These are phyloP conservation scores for Arctium minus DNA, from an alignment of 129 eudicot species.

Conservation along the genomic window DNA sequence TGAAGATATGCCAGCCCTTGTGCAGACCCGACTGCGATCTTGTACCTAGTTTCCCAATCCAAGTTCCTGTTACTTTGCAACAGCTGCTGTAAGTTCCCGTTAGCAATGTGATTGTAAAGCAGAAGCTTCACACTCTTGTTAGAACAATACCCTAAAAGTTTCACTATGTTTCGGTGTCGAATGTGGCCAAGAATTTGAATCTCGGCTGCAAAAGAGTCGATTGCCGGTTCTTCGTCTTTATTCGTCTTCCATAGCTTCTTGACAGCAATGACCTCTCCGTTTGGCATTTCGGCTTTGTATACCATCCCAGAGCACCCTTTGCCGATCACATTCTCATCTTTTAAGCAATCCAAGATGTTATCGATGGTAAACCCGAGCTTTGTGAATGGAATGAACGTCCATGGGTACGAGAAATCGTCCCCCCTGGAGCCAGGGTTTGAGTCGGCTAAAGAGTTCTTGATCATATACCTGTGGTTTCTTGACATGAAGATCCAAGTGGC, in stretches of 20 bases:
- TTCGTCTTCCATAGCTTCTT: slow-evolving; percentile 93
- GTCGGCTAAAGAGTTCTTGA: slow-evolving; percentile 43
- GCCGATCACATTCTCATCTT: slow-evolving; percentile 82
- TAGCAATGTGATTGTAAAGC: slow-evolving; percentile 71
- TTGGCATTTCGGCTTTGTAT: slow-evolving; percentile 88
- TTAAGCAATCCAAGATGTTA: slow-evolving; percentile 82
- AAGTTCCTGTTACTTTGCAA: slow-evolving; percentile 66
- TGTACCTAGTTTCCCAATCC: slow-evolving; percentile 94
- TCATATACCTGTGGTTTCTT: slow-evolving; percentile 48
- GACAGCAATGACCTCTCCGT: slow-evolving; percentile 83
- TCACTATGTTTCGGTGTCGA: slow-evolving; percentile 83
- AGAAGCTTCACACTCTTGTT: slow-evolving; percentile 88
- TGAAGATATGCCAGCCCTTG: slow-evolving; percentile 93
- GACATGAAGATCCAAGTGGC: slow-evolving; percentile 58
- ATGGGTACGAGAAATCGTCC: slow-evolving; percentile 92
- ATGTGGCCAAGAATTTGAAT: slow-evolving; percentile 89
- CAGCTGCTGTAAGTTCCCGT: slow-evolving; percentile 86
- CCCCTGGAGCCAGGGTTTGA: slow-evolving; percentile 27
- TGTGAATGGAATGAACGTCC: slow-evolving; percentile 95
- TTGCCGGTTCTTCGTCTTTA: slow-evolving; percentile 57
- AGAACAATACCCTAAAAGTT: slow-evolving; percentile 82
- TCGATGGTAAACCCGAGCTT: slow-evolving; percentile 74
- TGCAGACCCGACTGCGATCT: slow-evolving; percentile 90
- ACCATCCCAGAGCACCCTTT: slow-evolving; percentile 93
- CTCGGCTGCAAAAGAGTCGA: slow-evolving; percentile 88